A percentile compares a stretch with the other conserved stretches of the same genome.
These are phyloP conservation scores for Bremia lactucae DNA, from an alignment of 352 stramenopile species.

Conservation along the genomic window DNA sequence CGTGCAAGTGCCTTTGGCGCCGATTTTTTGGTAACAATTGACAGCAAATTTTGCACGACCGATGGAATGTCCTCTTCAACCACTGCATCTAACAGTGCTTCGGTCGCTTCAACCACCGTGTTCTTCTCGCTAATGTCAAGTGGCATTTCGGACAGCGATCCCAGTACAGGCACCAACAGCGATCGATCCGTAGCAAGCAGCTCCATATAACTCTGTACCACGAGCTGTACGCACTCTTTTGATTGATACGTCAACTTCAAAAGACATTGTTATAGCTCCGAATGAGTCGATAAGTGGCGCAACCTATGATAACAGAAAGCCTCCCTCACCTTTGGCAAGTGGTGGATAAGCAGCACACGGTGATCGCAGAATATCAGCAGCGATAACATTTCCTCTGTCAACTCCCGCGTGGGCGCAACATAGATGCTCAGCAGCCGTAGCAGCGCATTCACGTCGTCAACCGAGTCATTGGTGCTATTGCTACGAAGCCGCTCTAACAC, in stretches of 20 bases:
- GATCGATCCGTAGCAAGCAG: conserved; percentile 60
- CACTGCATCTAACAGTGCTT: conserved; percentile 62
- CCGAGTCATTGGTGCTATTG: conserved; percentile 33
- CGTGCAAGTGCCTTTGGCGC: conserved; percentile 36
- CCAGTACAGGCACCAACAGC: conserved; percentile 70
- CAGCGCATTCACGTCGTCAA: conserved; percentile 59
- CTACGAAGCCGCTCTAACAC: conserved; percentile 62
- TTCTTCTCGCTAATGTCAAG: conserved; percentile 54
- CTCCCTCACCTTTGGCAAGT: conserved; percentile 53
- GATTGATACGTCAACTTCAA: conserved; percentile 78
- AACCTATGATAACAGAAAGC: background rate
- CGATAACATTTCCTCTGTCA: conserved; percentile 65
- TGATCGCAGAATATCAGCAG: conserved; percentile 68
- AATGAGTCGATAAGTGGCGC: too few species aligned
- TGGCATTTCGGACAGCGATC: conserved; percentile 65
- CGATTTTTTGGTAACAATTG: conserved; percentile 48
- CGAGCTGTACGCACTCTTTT: conserved; percentile 62
- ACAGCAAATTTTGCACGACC: conserved; percentile 65
- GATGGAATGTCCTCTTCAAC: conserved; percentile 71
- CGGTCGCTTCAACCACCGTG: conserved; percentile 41
- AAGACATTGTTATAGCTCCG: too few species aligned
- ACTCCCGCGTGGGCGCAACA: conserved; percentile 47
- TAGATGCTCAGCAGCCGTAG: conserved; percentile 69
- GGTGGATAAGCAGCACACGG: conserved; percentile 67
- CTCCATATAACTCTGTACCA: conserved; percentile 64